These are phyloP conservation scores for Calamus simplicifolius DNA, from an alignment of 176 grass and related monocot species.

Conservation along the genomic window DNA sequence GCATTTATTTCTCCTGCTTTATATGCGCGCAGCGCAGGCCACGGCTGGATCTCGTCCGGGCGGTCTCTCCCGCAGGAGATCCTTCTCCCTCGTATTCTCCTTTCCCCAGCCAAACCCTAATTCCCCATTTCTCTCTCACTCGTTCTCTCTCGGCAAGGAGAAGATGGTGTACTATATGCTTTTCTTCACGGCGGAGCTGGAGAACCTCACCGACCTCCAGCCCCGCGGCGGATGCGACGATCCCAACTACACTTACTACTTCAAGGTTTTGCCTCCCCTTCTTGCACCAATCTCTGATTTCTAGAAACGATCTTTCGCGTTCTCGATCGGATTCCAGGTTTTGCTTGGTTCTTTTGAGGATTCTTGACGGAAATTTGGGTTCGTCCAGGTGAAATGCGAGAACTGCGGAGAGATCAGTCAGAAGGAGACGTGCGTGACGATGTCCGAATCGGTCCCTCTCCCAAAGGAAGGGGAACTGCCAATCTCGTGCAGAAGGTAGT, in stretches of 20 bases:
- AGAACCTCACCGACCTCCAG: slow-evolving; percentile 68
- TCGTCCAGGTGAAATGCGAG: slow-evolving; percentile 64
- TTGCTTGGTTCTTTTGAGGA: background rate
- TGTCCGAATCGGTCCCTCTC: slow-evolving; percentile 50
- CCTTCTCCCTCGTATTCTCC: too few relatives aligned
- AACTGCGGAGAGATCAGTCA: slow-evolving; percentile 71
- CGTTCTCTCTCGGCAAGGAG: background rate
- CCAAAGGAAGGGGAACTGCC: slow-evolving; percentile 43
- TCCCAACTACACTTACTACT: slow-evolving; percentile 69
- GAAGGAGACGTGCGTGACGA: slow-evolving; percentile 51
- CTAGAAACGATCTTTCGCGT: background rate
- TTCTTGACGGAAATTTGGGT: background rate
- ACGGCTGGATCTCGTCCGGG: too few relatives aligned
- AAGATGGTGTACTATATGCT: slow-evolving; percentile 71
- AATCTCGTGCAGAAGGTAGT: slow-evolving; percentile 78
- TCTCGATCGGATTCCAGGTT: background rate
- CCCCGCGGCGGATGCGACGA: slow-evolving; percentile 58
- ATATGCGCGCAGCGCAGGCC: too few relatives aligned
- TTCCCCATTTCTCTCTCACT: too few relatives aligned
- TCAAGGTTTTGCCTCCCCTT: slow-evolving; percentile 39
- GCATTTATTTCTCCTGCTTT: too few relatives aligned
- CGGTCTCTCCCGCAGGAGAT: too few relatives aligned
- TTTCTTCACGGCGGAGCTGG: slow-evolving; percentile 56
- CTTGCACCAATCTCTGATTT: background rate
- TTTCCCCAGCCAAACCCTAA: too few relatives aligned